Conservation (phyloP, 306 rosid species). For the Canavalia gladiata region DNA sequence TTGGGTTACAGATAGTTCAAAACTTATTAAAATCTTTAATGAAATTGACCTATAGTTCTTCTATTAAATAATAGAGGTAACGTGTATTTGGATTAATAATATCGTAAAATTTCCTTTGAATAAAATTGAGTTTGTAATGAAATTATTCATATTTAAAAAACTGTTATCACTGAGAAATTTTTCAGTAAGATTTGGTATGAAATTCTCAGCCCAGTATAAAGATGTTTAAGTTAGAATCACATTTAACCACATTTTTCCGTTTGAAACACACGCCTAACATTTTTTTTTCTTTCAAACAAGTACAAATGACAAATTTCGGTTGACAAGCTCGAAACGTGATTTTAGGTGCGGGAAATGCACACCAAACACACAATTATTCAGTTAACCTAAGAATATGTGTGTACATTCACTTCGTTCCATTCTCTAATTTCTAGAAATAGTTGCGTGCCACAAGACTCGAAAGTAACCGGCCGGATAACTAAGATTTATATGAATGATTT, state of each 20-base stretch:
- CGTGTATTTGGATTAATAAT: neutral
- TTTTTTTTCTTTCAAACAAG: too few relatives aligned
- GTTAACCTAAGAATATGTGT: neutral
- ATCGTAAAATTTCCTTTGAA: neutral
- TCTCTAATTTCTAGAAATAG: neutral
- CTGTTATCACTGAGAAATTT: neutral
- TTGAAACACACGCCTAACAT: neutral
- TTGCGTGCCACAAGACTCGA: neutral
- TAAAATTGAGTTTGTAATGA: neutral
- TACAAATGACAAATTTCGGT: neutral
- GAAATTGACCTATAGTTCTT: neutral
- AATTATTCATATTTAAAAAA: neutral
- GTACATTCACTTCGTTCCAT: neutral
- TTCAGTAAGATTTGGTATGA: neutral
- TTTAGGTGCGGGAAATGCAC: neutral
- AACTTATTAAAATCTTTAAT: neutral
- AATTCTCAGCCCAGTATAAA: too few relatives aligned
- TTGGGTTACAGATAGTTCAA: neutral
- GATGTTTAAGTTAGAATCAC: neutral
- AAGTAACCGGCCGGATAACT: neutral
- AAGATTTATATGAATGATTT: constrained; percentile 3
- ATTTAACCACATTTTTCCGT: neutral
- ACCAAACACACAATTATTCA: neutral
- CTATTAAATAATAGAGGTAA: too few relatives aligned
- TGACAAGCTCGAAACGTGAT: neutral